These are phyloP conservation scores for Daldinia caldariorum DNA, from an alignment of 495 filamentous ascomycete genomes.

Conservation along the genomic window DNA sequence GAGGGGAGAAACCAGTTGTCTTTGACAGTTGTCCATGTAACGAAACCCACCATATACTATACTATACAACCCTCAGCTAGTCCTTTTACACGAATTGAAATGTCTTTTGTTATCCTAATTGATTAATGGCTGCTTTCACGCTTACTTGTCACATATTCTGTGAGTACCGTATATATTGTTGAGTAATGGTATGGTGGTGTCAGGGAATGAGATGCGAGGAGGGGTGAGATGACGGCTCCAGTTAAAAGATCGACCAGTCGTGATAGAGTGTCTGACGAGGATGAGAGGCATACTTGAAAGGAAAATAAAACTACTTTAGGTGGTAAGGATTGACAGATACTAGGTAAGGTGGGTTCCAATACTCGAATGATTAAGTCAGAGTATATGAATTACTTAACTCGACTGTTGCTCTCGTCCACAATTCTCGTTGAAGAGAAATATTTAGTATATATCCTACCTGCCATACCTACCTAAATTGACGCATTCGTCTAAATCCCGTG, in stretches of 20 bases:
- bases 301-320: neutral
- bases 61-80: neutral
- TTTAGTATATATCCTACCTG: too few relatives aligned
- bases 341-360: neutral
- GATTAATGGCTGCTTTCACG: neutral
- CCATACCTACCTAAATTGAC: too few relatives aligned
- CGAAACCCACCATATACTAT: neutral
- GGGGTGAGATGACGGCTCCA: neutral
- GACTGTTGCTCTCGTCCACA: too few relatives aligned
- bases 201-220: neutral
- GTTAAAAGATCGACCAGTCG: neutral
- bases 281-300: neutral
- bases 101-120: neutral
- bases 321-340: neutral
- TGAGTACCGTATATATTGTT: neutral
- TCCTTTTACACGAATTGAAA: neutral
- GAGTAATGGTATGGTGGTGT: neutral
- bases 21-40: conserved; percentile 7
- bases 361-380: too few relatives aligned
- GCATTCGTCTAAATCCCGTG: too few relatives aligned
- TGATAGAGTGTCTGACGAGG: neutral
- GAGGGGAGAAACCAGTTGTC: neutral
- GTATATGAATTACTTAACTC: too few relatives aligned
- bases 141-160: neutral
- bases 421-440: too few relatives aligned